Conservation (phyloP, 2,329 filamentous ascomycete genomes). For the Botrytis fragariae region DNA sequence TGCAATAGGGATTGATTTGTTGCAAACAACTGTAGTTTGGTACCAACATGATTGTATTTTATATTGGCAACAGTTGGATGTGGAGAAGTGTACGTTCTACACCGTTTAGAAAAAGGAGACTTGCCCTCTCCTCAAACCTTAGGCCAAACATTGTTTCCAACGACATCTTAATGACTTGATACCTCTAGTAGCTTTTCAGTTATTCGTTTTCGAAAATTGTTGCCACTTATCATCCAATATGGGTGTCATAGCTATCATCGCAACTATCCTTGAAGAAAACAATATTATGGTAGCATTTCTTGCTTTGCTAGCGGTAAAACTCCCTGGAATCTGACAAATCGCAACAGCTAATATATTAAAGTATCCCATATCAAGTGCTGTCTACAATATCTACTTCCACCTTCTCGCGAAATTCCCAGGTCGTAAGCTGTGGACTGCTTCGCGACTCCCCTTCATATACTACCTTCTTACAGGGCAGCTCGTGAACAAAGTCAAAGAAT, state of each 20-base stretch:
- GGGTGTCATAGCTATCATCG: neutral
- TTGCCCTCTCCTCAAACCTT: neutral
- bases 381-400: neutral
- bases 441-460: neutral
- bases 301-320: neutral
- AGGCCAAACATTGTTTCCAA: neutral
- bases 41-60: neutral
- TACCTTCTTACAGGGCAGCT: constrained; percentile 6
- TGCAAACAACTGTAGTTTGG: neutral
- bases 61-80: neutral
- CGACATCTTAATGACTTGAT: neutral
- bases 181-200: neutral
- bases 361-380: neutral
- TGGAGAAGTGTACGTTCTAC: neutral
- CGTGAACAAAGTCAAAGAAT: neutral
- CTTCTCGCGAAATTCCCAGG: neutral
- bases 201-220: neutral
- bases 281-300: neutral
- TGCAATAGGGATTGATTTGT: neutral
- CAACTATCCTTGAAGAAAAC: neutral
- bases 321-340: neutral
- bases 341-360: neutral
- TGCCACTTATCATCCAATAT: neutral
- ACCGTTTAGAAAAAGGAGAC: neutral
- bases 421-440: neutral